Percentiles rank a stretch among this genome's conserved stretches.
These are phyloP conservation scores for Poterioochromonas sp. DNA, from an alignment of 352 stramenopile genomes.

Conservation along the genomic window DNA sequence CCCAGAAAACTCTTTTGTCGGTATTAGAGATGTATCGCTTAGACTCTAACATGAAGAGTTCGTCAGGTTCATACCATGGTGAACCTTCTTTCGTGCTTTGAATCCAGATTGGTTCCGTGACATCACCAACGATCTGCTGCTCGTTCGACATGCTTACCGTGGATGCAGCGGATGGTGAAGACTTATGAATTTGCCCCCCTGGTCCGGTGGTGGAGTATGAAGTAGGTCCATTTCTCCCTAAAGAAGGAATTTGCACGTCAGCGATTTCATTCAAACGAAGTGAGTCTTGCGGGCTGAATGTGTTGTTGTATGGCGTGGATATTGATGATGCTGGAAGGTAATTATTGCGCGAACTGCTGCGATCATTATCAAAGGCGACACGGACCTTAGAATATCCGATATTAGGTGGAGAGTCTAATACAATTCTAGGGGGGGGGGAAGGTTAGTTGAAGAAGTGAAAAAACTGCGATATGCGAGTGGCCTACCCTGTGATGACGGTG, in stretches of 20 bases:
- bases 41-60: not conserved
- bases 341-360: not conserved
- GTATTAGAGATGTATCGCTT: not conserved
- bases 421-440: not conserved
- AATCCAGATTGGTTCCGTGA: conserved; percentile 28
- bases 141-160: not conserved
- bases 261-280: not conserved
- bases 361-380: conserved; percentile 10
- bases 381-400: conserved; percentile 5
- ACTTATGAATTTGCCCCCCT: not conserved
- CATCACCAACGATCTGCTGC: not conserved
- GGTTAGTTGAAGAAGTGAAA: not conserved
- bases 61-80: conserved; percentile 14
- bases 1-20: conserved; percentile 20
- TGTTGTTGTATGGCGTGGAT: not conserved
- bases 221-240: not conserved
- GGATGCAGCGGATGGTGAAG: not conserved
- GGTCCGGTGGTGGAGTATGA: not conserved
- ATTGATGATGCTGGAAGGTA: not conserved
- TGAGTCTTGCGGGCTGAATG: no score
- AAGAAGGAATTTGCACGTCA: not conserved
- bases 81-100: not conserved
- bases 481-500: not conserved
- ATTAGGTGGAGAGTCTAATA: not conserved
- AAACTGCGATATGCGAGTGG: not conserved